These are phyloP conservation scores for Penicillium verhagenii DNA, from an alignment of 495 filamentous ascomycete species.

Conservation along the genomic window DNA sequence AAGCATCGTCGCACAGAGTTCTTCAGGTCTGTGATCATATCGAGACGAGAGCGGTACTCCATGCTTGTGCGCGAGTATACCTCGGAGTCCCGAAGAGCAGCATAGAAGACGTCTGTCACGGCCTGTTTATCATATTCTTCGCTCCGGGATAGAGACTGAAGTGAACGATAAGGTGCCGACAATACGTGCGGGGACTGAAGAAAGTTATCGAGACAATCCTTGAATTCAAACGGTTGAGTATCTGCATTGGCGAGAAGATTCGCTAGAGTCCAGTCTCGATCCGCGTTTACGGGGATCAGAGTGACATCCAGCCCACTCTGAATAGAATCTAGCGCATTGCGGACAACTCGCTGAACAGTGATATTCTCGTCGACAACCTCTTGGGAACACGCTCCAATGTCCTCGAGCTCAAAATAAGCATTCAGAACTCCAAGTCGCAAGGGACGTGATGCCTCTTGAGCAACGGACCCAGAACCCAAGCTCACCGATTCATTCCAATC, in stretches of 20 bases:
- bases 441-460: not conserved
- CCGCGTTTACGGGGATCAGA: conserved; percentile 34
- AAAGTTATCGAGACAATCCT: conserved; percentile 49
- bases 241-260: conserved; percentile 46
- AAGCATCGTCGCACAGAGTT: conserved; percentile 48
- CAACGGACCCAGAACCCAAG: not conserved
- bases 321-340: conserved; percentile 30
- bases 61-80: conserved; percentile 43
- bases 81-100: conserved; percentile 9
- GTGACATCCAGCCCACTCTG: conserved; percentile 17
- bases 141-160: conserved; percentile 58
- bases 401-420: conserved; percentile 39
- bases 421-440: conserved; percentile 44
- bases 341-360: conserved; percentile 51
- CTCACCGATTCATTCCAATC: too few relatives aligned
- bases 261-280: conserved; percentile 48
- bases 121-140: conserved; percentile 46
- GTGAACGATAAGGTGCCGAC: conserved; percentile 28
- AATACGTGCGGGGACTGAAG: conserved; percentile 26
- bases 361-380: conserved; percentile 56
- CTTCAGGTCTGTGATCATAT: conserved; percentile 48
- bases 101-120: conserved; percentile 46
- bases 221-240: conserved; percentile 59
- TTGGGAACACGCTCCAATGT: conserved; percentile 35
- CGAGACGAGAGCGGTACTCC: conserved; percentile 41